Evolutionary conservation across 192 early-diverging fungal genomes (phyloP).

Genomic region (Lunasporangiospora selenospora): DNA sequence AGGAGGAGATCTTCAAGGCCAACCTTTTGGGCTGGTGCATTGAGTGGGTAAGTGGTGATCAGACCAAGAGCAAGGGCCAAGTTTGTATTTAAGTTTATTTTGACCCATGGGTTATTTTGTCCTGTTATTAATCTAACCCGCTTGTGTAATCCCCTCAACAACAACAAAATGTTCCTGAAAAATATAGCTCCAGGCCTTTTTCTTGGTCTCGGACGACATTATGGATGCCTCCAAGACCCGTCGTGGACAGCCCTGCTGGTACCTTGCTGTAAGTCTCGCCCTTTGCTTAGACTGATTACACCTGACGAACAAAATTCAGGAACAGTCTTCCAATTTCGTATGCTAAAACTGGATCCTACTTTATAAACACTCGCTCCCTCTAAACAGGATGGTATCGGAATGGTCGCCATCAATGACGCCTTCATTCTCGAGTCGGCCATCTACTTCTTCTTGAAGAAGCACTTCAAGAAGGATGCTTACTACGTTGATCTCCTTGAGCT

Average conservation of each 20-base stretch:
- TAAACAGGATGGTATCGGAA: constrained; percentile 73
- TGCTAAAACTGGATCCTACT: not conserved
- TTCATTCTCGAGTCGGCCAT: constrained; percentile 93
- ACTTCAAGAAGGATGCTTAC: constrained; percentile 86
- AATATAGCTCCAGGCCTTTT: constrained; percentile 93
- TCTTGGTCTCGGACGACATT: constrained; percentile 98
- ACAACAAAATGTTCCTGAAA: no score
- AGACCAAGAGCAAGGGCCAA: not conserved
- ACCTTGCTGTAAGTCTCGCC: constrained; percentile 61
- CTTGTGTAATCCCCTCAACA: no score
- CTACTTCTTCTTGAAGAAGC: constrained; percentile 94
- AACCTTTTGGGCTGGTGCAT: constrained; percentile 94
- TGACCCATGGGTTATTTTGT: not conserved
- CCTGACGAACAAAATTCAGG: no score
- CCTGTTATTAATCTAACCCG: no score
- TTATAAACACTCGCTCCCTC: not conserved
- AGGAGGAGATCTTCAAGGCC: constrained; percentile 86
- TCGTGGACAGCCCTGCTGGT: constrained; percentile 98
- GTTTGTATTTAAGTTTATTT: not conserved
- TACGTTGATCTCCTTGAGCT: constrained; percentile 94
- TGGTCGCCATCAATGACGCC: constrained; percentile 95
- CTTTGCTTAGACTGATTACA: constrained; percentile 10
- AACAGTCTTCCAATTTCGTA: no score
- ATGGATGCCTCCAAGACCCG: constrained; percentile 97
- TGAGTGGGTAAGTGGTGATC: constrained; percentile 73